phyloP scores from a whole-genome alignment of 345 rosid species.

The Balakata baccata region DNA sequence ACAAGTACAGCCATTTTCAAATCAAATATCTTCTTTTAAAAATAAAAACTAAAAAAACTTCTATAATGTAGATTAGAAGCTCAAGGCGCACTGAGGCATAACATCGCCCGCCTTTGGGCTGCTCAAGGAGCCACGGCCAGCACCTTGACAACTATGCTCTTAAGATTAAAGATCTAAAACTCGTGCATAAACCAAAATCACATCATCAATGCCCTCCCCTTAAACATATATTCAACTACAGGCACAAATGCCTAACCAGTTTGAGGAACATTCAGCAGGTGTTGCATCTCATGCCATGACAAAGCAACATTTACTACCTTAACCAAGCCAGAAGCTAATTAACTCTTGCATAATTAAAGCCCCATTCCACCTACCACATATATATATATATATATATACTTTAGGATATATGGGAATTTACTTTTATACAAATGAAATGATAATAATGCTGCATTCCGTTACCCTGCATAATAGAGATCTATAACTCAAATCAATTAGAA shows the following conservation, averaged over 20 bases:
- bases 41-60: too few species aligned
- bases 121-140: too few species aligned
- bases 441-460: background rate
- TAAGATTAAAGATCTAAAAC: background rate
- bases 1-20: too few species aligned
- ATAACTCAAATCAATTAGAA: background rate
- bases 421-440: background rate
- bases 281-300: background rate
- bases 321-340: background rate
- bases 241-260: background rate
- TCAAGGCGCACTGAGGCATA: too few species aligned
- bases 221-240: background rate
- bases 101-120: too few species aligned
- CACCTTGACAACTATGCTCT: too few species aligned
- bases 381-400: background rate
- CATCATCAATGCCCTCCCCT: background rate
- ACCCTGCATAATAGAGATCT: background rate
- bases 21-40: too few species aligned
- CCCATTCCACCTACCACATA: background rate
- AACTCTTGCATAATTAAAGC: background rate
- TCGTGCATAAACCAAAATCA: background rate
- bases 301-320: background rate
- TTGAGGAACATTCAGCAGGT: background rate
- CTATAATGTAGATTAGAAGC: too few species aligned
- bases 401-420: background rate